Conservation (phyloP, 2,329 filamentous ascomycete genomes). For the Alternaria sp. region DNA sequence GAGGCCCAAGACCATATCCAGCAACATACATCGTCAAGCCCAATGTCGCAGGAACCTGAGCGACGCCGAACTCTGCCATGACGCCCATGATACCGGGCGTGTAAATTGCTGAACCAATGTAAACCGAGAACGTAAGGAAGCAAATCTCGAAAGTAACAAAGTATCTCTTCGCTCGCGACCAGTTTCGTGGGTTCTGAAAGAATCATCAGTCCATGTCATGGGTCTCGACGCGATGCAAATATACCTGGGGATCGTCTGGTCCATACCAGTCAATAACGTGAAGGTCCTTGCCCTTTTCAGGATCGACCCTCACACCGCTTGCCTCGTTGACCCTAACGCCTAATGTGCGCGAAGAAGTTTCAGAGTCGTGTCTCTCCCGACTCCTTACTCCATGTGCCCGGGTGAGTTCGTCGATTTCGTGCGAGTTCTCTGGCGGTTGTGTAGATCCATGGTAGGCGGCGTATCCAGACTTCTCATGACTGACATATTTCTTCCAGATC, state of each 20-base stretch:
- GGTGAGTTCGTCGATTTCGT: conserved; percentile 37
- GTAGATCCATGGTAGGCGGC: conserved; percentile 58
- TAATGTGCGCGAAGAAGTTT: conserved; percentile 27
- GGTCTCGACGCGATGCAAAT: not conserved
- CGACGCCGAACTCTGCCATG: conserved; percentile 62
- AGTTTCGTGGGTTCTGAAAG: conserved; percentile 58
- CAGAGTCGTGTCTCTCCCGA: conserved; percentile 20
- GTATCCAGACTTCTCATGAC: conserved; percentile 60
- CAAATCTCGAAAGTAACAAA: conserved; percentile 59
- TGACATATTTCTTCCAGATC: conserved; percentile 60
- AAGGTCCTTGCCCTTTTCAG: conserved; percentile 62
- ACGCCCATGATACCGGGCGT: conserved; percentile 55
- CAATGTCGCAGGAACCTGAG: conserved; percentile 56
- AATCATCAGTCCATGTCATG: not conserved
- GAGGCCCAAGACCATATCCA: conserved; percentile 48
- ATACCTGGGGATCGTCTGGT: conserved; percentile 55
- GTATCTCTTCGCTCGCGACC: conserved; percentile 55
- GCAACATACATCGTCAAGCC: conserved; percentile 52
- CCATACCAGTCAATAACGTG: conserved; percentile 63
- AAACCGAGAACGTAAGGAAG: conserved; percentile 62
- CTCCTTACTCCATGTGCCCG: conserved; percentile 21
- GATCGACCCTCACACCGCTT: conserved; percentile 57
- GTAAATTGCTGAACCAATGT: conserved; percentile 64
- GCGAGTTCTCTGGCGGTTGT: conserved; percentile 41
- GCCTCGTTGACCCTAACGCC: conserved; percentile 40